phyloP scores from a whole-genome alignment of 1,284 basidiomycete species.

The Microbotryum saponariae region DNA sequence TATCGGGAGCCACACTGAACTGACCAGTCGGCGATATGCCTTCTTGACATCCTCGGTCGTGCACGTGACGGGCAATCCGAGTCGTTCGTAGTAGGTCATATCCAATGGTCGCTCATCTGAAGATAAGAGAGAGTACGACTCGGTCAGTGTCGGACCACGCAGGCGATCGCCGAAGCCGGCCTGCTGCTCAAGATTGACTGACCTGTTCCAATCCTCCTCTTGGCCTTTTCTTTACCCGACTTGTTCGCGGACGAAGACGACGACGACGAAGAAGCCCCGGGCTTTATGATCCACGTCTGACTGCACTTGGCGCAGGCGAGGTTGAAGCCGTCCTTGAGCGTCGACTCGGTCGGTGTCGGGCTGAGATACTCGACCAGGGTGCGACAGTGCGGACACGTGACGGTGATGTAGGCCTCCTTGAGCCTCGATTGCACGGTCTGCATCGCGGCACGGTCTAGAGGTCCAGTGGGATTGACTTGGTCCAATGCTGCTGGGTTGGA shows the following conservation, averaged over 20 bases:
- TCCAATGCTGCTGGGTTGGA: too few relatives aligned
- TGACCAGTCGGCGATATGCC: conserved; percentile 87
- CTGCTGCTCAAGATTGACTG: conserved; percentile 25
- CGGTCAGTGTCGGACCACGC: conserved; percentile 2
- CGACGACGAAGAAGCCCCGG: conserved; percentile 30
- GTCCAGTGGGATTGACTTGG: too few relatives aligned
- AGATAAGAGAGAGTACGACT: conserved; percentile 58
- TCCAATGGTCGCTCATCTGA: conserved; percentile 83
- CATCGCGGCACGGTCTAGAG: neutral
- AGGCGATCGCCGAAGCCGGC: conserved; percentile 6
- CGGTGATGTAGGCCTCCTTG: neutral
- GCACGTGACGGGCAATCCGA: conserved; percentile 66
- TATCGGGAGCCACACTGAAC: conserved; percentile 44
- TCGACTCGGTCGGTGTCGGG: conserved; percentile 63
- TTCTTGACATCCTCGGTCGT: conserved; percentile 86
- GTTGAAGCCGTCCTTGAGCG: conserved; percentile 51
- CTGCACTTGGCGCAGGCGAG: conserved; percentile 36
- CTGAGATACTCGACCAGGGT: conserved; percentile 62
- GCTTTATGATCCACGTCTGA: conserved; percentile 53
- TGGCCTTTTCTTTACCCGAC: conserved; percentile 3
- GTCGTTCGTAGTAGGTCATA: conserved; percentile 73
- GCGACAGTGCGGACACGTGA: conserved; percentile 54
- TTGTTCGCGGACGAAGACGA: neutral
- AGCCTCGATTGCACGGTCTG: conserved; percentile 14
- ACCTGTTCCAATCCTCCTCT: conserved; percentile 38